A percentile compares a stretch with the other conserved stretches of the same genome.
Evolutionary conservation across 73 alveolate genomes (phyloP).

Genomic region (Uronychia setigera): DNA sequence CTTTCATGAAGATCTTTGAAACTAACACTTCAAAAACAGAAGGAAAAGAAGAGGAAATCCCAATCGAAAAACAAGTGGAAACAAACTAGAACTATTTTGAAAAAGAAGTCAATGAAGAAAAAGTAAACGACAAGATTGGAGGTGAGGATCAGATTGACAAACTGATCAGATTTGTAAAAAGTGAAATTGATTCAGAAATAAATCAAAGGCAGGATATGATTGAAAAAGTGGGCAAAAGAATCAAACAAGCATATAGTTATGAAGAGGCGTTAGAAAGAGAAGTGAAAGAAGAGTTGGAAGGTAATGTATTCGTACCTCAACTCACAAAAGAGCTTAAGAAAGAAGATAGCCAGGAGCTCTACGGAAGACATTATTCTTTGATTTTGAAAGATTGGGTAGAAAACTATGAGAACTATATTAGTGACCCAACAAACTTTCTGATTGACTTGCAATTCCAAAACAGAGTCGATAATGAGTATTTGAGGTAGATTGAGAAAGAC

Average conservation of each 20-base stretch:
- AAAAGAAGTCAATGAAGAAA: too few relatives aligned
- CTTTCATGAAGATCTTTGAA: neutral
- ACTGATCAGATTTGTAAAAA: too few relatives aligned
- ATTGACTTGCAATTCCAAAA: conserved; percentile 41
- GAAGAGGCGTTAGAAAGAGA: conserved; percentile 6
- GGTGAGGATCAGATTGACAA: too few relatives aligned
- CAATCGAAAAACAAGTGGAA: too few relatives aligned
- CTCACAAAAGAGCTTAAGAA: neutral
- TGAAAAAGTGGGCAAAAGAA: too few relatives aligned
- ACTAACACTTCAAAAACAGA: too few relatives aligned
- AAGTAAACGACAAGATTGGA: too few relatives aligned
- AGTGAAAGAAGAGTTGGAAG: conserved; percentile 4
- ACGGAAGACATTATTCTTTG: neutral
- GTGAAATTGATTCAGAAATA: too few relatives aligned
- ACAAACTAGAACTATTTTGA: too few relatives aligned
- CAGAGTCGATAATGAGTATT: conserved; percentile 42
- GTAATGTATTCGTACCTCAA: conserved; percentile 4
- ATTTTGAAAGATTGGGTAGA: conserved; percentile 34
- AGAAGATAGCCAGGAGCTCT: conserved; percentile 22
- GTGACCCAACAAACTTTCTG: conserved; percentile 31
- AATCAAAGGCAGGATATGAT: too few relatives aligned
- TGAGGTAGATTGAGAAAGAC: conserved; percentile 11
- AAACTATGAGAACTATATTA: conserved; percentile 30
- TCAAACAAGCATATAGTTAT: too few relatives aligned
- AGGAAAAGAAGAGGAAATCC: too few relatives aligned